Evolutionary conservation across 805 yeast species (phyloP), one percentile per base, ranked within the genome.

Genomic region (Monosporozyma yasuniensis): DNA sequence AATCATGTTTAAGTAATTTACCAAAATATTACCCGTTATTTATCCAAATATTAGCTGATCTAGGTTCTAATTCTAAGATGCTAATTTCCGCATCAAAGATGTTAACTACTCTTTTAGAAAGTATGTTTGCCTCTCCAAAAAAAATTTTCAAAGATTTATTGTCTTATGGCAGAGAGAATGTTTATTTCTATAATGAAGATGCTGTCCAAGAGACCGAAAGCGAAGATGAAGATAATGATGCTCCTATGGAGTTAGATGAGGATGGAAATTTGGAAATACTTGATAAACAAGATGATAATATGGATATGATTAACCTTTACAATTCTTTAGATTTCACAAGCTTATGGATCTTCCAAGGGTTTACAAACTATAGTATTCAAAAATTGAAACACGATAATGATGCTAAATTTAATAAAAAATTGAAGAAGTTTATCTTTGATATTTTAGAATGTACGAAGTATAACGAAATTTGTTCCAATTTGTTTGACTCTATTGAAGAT

Each of bases 331-430:
- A 65, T 47, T 66, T 66, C 48, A 54, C 64, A 8, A 66, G 64
- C 48, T 39, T 63, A 21, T 63, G 68, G 68, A 50, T 63, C 8
- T 64, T 64, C 46, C 66, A 65, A 47, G 57, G 59, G 1, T 56
- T 53, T 37, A 59, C 67, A 2, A 52, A 54, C 21, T 61, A 49
- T 42, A 53, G 50, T 35, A 39, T 57, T 28, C 49, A 53, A 11
- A 37, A 47, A 16, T 37, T 56, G 12, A 25, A 37, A n/a, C 19
- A 28, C 21, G 42, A 30, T 3, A 46, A 44, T 25, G 50, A 38
- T 22, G 44, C 41, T 9, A 21, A 42, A 5, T 37, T 42, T 18
- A 28, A 27, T 4, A 18, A 46, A 2, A 35, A 41, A 1, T 42
- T 57, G 39, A 55, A 51, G 11, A 30, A 48, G 12, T 58, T 61